Base-by-base conservation (phyloP, 805 yeast species). In the Nadsonia fulvescens region DNA sequence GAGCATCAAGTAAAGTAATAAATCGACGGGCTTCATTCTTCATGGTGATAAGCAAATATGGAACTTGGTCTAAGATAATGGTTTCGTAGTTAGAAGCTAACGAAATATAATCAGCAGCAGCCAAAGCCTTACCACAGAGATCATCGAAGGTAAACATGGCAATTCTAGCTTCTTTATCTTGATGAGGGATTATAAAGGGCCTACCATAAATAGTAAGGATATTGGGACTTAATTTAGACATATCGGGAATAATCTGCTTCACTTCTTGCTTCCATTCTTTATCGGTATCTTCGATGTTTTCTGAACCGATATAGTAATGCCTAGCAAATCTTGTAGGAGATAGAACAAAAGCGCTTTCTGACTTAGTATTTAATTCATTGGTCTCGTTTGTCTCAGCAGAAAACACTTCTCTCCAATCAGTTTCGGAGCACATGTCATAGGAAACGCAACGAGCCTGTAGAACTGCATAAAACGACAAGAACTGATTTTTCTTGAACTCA, bases 31-130 rank as follows among this genome's bases (percentile, higher is more conserved):
- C 82, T 37, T 72, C 78, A 37, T 70, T 70, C 36, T 68, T 70
- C 66, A 57, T 60, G 24, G 48, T 57, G 3, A 63, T 42, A 1
- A 66, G 61, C 47, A 74, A 45, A 4, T 63, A 51, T 0, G 83
- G 83, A 3, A 74, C 67, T 27, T 66, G 49, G 30, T 70, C 73
- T 11, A 74, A 39, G 4, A 74, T 53, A 15, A 75, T 49, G 2
- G 70, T 64, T 16, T 58, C 63, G 42, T 52, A 74, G 12, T 54
- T 52, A 0, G 78, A 64, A 0, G 81, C 72, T 15, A 74, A 42
- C 0, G 79, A 65, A 17, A 74, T 70, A 41, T 70, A 73, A 42
- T 74, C 83, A 3, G 75, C 70, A 0, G 79, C 66, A 1, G 76
- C 73, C 34, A 53, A 62, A 5, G 63, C 47, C 5, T 68, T 67